Conservation (phyloP, 768 basidiomycete species). For the Stropharia rugosoannulata region DNA sequence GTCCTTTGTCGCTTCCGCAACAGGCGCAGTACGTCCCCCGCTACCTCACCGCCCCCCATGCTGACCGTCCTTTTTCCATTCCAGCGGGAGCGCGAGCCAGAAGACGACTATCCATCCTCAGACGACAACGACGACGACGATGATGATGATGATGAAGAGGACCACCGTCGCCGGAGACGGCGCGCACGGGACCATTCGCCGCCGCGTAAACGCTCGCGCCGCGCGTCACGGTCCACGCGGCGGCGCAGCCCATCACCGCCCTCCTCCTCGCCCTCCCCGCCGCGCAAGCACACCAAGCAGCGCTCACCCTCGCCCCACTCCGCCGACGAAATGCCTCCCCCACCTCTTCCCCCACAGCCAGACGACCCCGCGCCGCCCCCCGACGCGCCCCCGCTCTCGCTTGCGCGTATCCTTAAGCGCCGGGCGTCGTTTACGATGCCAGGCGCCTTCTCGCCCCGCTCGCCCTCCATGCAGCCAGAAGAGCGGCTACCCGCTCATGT, state of each 20-base stretch:
- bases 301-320: neutral
- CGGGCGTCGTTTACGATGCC: conserved; percentile 68
- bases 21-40: conserved; percentile 32
- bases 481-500: conserved; percentile 30
- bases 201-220: conserved; percentile 1
- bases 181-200: neutral
- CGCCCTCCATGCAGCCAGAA: conserved; percentile 63
- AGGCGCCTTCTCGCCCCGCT: conserved; percentile 74
- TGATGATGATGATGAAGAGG: neutral
- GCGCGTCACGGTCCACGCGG: neutral
- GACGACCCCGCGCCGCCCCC: conserved; percentile 19
- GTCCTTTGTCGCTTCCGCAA: conserved; percentile 68
- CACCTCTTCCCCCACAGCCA: neutral
- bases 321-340: neutral
- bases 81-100: neutral
- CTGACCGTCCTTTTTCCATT: neutral
- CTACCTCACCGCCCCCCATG: neutral
- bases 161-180: neutral
- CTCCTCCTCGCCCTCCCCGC: neutral
- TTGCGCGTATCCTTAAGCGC: conserved; percentile 27
- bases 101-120: neutral
- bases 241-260: neutral
- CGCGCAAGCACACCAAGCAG: neutral
- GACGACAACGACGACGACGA: neutral
- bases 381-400: conserved; percentile 2